Conservation (phyloP, 148 eudicot species). For the Nyssa sinensis region DNA sequence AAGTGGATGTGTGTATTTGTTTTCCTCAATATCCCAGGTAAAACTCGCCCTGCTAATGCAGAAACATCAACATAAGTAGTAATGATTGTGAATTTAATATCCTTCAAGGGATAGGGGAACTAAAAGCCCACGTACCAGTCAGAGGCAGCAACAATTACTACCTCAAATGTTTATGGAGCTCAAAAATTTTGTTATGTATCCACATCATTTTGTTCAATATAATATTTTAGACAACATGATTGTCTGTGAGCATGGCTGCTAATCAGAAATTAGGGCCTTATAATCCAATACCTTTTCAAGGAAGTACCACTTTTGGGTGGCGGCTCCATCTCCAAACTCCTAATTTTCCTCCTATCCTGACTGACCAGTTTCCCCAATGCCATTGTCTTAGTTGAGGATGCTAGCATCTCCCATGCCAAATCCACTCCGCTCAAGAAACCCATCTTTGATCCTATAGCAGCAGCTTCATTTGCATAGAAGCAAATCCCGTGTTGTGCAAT, state of each 20-base stretch:
- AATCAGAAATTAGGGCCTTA: background rate
- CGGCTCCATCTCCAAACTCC: conserved; percentile 24
- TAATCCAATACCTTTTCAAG: conserved; percentile 41
- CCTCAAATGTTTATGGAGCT: background rate
- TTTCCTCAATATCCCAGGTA: too few species aligned
- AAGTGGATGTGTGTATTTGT: too few species aligned
- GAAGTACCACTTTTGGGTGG: conserved; percentile 20
- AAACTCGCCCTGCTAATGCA: too few species aligned
- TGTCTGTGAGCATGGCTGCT: background rate
- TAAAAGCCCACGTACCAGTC: too few species aligned
- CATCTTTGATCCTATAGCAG: conserved; percentile 40
- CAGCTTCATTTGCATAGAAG: conserved; percentile 53
- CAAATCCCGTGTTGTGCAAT: conserved; percentile 79
- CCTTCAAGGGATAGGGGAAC: too few species aligned
- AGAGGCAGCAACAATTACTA: background rate
- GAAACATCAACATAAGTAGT: too few species aligned
- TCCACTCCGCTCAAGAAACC: conserved; percentile 40
- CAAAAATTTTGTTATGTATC: too few species aligned
- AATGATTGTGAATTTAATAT: too few species aligned
- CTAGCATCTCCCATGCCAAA: conserved; percentile 69
- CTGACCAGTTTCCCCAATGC: conserved; percentile 73
- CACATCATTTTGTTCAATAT: too few species aligned
- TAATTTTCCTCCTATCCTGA: conserved; percentile 31
- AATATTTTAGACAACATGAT: background rate
- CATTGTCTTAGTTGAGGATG: conserved; percentile 52